phyloP scores from a whole-genome alignment of 768 basidiomycete species.

The Leccinum barrowsii region DNA sequence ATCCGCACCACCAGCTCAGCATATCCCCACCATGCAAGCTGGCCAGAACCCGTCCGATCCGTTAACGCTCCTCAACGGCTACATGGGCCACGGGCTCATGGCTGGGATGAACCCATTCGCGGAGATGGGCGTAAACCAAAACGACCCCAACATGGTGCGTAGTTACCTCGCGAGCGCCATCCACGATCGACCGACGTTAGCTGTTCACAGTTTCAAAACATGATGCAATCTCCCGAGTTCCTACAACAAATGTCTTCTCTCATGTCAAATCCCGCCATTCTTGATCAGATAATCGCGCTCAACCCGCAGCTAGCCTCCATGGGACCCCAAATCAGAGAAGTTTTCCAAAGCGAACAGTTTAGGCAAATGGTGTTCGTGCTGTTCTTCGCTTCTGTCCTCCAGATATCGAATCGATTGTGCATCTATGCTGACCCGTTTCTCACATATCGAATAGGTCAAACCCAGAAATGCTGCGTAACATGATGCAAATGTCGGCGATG shows the following conservation, averaged over 20 bases:
- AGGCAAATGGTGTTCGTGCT: constrained; percentile 65
- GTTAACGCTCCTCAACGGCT: constrained; percentile 76
- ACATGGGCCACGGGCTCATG: constrained; percentile 74
- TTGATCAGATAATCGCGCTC: constrained; percentile 81
- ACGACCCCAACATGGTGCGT: constrained; percentile 91
- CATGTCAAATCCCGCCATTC: constrained; percentile 84
- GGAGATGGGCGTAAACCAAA: constrained; percentile 84
- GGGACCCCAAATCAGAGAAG: constrained; percentile 75
- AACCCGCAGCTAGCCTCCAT: constrained; percentile 76
- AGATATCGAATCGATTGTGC: too few relatives aligned
- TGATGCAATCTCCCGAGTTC: constrained; percentile 86
- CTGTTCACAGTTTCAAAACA: constrained; percentile 59
- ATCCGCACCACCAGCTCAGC: constrained; percentile 38
- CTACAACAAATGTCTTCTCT: constrained; percentile 82
- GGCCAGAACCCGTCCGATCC: constrained; percentile 89
- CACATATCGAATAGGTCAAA: constrained; percentile 49
- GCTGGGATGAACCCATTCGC: constrained; percentile 91
- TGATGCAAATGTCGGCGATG: constrained; percentile 67
- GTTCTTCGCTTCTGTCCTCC: neutral
- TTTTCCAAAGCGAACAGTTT: constrained; percentile 75
- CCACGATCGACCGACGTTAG: neutral
- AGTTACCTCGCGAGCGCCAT: neutral
- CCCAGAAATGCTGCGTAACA: constrained; percentile 69
- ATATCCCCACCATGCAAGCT: constrained; percentile 80
- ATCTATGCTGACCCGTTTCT: neutral